Evolutionary conservation across 176 grass and related monocot genomes (phyloP), one percentile per base, ranked within the genome.

Genomic region (Lolium perenne): DNA sequence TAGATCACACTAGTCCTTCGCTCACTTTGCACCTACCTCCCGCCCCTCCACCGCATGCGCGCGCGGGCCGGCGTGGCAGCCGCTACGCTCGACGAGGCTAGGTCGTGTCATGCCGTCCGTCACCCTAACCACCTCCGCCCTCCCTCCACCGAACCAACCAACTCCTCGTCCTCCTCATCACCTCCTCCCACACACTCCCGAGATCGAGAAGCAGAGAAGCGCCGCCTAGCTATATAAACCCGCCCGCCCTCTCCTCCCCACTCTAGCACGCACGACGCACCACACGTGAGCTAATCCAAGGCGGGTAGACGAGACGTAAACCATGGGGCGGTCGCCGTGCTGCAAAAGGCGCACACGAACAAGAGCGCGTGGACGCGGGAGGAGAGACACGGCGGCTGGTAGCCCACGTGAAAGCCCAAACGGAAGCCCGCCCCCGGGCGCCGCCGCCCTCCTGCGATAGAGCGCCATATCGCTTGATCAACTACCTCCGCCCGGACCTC

Each of bases 311-410:
- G 38, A 40, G 38, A 40, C 38, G 38, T n/a, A n/a, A n/a, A n/a
- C n/a, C n/a, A 76, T 97, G 95, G 95, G 95, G 5, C 64, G 95
- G 74, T 97, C 93, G 47, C 95, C 95, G 70, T 97, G 95, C 85
- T 97, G 95, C 89, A 98, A 83, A 95, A 98, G 85, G 91, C 89
- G 25, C 95, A 98, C 80, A 98, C 95, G 0, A 98, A 98, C 88
- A 95, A 92, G 86, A 93, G 95, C 2, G 93, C 95, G 2, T 98
- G 95, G 95, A 95, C 93, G n/a, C 88, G 94, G 80, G 93, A 95
- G 87, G 95, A 97, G 67, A 93, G n/a, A n/a, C n/a, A 97, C 70
- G 93, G 50, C 89, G 91, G 1, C 90, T 98, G 45, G 80, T 91
- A 0, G 87, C 93, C 0, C 86, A 98, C n/a, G n/a, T n/a, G n/a